Percentiles rank a stretch among this genome's conserved stretches.
phyloP scores from a whole-genome alignment of 2,329 filamentous ascomycete genomes.

The Fusarium foetens region DNA sequence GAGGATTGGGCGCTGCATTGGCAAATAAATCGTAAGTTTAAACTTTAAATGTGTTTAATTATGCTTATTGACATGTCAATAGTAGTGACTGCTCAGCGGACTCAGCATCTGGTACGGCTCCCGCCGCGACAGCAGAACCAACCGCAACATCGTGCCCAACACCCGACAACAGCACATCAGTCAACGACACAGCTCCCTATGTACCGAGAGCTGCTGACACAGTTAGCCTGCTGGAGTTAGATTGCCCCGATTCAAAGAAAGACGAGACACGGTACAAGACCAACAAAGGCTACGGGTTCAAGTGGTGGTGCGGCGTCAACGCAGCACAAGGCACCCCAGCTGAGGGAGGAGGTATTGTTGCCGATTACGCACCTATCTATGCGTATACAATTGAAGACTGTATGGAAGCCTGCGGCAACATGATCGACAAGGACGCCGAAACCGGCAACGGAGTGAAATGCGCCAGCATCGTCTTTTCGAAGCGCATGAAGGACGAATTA shows the following conservation, averaged over 20 bases:
- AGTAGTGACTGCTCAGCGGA: slow-evolving; percentile 12
- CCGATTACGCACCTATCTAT: slow-evolving; percentile 6
- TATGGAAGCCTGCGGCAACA: slow-evolving; percentile 14
- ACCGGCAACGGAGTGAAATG: neutral
- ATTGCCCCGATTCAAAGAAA: slow-evolving; percentile 12
- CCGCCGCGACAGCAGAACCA: slow-evolving; percentile 9
- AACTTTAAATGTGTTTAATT: rapidly evolving
- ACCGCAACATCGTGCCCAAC: slow-evolving; percentile 22
- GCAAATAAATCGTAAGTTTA: slow-evolving; percentile 24
- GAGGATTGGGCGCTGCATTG: slow-evolving; percentile 30
- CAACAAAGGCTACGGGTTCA: slow-evolving; percentile 28
- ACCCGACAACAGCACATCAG: slow-evolving; percentile 9
- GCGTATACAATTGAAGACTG: slow-evolving; percentile 25
- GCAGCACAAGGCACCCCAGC: neutral
- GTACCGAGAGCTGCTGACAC: slow-evolving; percentile 7
- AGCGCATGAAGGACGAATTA: neutral
- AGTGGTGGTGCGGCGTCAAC: slow-evolving; percentile 34
- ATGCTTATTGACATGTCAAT: neutral
- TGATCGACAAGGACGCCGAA: slow-evolving; percentile 20
- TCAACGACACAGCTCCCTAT: slow-evolving; percentile 23
- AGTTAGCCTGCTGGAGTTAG: slow-evolving; percentile 1
- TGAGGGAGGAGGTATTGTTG: slow-evolving; percentile 19
- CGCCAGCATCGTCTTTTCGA: slow-evolving; percentile 19
- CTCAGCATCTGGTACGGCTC: neutral
- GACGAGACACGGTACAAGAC: slow-evolving; percentile 23